phyloP scores from a whole-genome alignment of 2,329 filamentous ascomycete genomes.

The Fusarium sp. region DNA sequence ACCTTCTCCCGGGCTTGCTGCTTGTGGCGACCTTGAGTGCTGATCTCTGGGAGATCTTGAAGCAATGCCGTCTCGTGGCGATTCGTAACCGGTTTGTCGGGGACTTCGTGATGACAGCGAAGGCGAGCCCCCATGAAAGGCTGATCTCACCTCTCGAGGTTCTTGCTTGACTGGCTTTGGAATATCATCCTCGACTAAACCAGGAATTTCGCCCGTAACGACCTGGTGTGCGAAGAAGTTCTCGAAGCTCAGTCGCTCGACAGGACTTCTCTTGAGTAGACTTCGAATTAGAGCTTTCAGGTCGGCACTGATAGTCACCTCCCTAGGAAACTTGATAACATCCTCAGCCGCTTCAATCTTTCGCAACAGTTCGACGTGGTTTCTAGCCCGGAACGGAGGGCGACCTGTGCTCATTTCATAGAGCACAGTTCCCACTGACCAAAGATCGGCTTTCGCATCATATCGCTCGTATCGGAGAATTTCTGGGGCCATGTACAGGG shows the following conservation, averaged over 20 bases:
- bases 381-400: constrained; percentile 90
- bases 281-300: constrained; percentile 84
- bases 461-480: constrained; percentile 98
- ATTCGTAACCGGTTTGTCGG: constrained; percentile 54
- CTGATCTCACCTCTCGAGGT: constrained; percentile 49
- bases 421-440: constrained; percentile 95
- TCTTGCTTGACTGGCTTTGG: constrained; percentile 55
- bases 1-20: constrained; percentile 54
- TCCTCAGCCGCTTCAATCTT: constrained; percentile 93
- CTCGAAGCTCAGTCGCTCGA: constrained; percentile 86
- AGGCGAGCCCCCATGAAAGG: constrained; percentile 45
- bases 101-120: constrained; percentile 41
- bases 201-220: constrained; percentile 80
- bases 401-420: constrained; percentile 95
- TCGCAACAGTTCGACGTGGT: constrained; percentile 92
- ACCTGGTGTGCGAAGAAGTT: constrained; percentile 83
- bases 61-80: constrained; percentile 46
- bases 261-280: constrained; percentile 85
- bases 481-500: constrained; percentile 98
- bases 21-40: constrained; percentile 54
- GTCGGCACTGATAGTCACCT: constrained; percentile 74
- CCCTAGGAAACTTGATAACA: constrained; percentile 81
- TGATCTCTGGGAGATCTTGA: constrained; percentile 56
- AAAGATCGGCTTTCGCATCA: constrained; percentile 94
- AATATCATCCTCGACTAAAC: constrained; percentile 80